Conservation (phyloP, 2,329 filamentous ascomycete species). For the Aspergillus hiratsukae region DNA sequence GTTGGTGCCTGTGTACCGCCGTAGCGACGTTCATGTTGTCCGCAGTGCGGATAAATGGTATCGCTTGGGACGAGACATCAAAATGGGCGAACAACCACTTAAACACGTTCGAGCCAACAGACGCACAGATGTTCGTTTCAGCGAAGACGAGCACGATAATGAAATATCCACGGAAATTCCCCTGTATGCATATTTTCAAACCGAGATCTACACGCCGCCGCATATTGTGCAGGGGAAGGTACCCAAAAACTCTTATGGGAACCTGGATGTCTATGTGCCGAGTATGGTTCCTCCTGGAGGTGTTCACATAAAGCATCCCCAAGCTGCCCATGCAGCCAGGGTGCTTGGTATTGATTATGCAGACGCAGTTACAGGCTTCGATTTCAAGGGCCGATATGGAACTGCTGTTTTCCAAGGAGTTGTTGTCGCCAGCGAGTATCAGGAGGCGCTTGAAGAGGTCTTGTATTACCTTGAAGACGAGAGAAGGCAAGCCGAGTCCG, state of each 20-base stretch:
- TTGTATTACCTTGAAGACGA: conserved; percentile 65
- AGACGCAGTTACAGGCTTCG: conserved; percentile 84
- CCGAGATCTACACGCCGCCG: conserved; percentile 69
- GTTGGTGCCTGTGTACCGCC: conserved; percentile 75
- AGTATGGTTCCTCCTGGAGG: conserved; percentile 61
- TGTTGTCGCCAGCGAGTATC: conserved; percentile 68
- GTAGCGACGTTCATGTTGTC: conserved; percentile 73
- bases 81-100: conserved; percentile 70
- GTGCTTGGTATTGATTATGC: conserved; percentile 79
- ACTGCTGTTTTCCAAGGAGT: conserved; percentile 77
- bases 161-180: conserved; percentile 52
- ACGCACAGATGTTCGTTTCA: conserved; percentile 23
- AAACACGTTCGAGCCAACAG: conserved; percentile 62
- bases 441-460: conserved; percentile 66
- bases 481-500: conserved; percentile 58
- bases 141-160: conserved; percentile 36
- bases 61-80: conserved; percentile 75
- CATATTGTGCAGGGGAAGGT: conserved; percentile 70
- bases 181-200: conserved; percentile 58
- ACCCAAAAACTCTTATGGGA: conserved; percentile 58
- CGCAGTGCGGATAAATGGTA: conserved; percentile 88
- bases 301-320: conserved; percentile 52
- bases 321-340: conserved; percentile 67
- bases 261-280: conserved; percentile 60
- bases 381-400: conserved; percentile 79